Evolutionary conservation across 139 green algal genomes (phyloP).

Genomic region (Volvox africanus): DNA sequence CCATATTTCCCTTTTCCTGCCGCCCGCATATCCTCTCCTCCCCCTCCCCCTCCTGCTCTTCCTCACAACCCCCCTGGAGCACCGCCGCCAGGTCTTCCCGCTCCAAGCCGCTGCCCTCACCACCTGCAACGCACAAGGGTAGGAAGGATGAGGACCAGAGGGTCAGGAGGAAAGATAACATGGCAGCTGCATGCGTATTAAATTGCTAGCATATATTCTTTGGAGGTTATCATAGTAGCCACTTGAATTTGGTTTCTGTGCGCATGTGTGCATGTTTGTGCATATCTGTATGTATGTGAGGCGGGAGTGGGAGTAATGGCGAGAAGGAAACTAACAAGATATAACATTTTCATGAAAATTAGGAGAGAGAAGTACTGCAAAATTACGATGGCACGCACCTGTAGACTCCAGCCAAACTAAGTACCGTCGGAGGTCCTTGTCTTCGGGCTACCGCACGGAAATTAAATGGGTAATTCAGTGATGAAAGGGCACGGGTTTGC

Average conservation of each 20-base stretch:
- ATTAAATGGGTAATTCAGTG: too few relatives aligned
- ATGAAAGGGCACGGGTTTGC: too few relatives aligned
- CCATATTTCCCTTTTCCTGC: not conserved
- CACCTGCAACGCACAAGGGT: not conserved
- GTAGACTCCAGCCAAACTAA: constrained; percentile 75
- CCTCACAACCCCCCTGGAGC: not conserved
- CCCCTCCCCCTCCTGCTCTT: not conserved
- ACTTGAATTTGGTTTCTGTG: too few relatives aligned
- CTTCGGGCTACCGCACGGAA: constrained; percentile 57
- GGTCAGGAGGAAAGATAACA: too few relatives aligned
- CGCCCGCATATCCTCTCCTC: not conserved
- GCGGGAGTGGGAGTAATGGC: too few relatives aligned
- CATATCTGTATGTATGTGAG: not conserved
- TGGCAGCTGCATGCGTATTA: too few relatives aligned
- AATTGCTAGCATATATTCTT: too few relatives aligned
- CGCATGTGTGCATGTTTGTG: not conserved
- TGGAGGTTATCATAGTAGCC: too few relatives aligned
- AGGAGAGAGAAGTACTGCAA: too few relatives aligned
- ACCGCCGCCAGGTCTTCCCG: constrained; percentile 1
- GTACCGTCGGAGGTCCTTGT: constrained; percentile 85
- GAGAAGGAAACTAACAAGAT: too few relatives aligned
- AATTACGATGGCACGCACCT: constrained; percentile 49
- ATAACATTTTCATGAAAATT: too few relatives aligned
- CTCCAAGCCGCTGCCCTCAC: constrained; percentile 34
- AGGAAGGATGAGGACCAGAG: too few relatives aligned